Base-by-base conservation (phyloP, 2,329 filamentous ascomycete species). In the Epichloe bromicola region DNA sequence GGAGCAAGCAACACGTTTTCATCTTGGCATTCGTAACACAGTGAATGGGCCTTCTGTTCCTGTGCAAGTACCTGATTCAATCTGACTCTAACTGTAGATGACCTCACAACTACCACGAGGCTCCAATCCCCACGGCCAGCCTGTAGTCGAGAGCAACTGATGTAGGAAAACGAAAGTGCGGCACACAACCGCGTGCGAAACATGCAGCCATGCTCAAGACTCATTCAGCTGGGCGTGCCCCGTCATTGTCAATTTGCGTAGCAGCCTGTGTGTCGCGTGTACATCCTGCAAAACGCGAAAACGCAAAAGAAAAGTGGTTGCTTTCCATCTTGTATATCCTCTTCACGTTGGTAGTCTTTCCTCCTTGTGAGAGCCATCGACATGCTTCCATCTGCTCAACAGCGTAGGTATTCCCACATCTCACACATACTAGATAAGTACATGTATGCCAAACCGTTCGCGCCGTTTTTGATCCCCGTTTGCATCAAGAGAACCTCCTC, bases 371-470 rank as follows among this genome's bases (percentile, higher is more conserved):
- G 42, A 47, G 45, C 23, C n/a, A 37, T 19, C n/a, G 8, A 42
- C n/a, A 17, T 26, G 17, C 49, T 30, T 30, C 38, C 38, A 37
- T 17, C 46, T 38, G 46, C 20, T 39, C 33, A 34, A 42, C 44
- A 41, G 47, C 23, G 23, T 46, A 50, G 23, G 46, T 33, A 17
- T 51, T 38, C 14, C 48, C 48, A 46, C 43, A 36, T 44, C 36
- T 42, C 17, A 26, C 46, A 48, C 15, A 33, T 34, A 45, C 34
- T 51, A 51, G 20, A 52, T 46, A 49, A 49, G 23, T 54, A 53
- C 48, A 54, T 46, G 43, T 46, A 46, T 34, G 26, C 46, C 19
- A 38, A 36, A 45, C 53, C 48, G 34, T 43, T 23, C 41, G 49
- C 51, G 46, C 51, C 46, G 38, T 36, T 36, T 46, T 30, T 12